Evolutionary conservation across 2,329 filamentous ascomycete genomes (phyloP).

Genomic region (Fusarium vanettenii): DNA sequence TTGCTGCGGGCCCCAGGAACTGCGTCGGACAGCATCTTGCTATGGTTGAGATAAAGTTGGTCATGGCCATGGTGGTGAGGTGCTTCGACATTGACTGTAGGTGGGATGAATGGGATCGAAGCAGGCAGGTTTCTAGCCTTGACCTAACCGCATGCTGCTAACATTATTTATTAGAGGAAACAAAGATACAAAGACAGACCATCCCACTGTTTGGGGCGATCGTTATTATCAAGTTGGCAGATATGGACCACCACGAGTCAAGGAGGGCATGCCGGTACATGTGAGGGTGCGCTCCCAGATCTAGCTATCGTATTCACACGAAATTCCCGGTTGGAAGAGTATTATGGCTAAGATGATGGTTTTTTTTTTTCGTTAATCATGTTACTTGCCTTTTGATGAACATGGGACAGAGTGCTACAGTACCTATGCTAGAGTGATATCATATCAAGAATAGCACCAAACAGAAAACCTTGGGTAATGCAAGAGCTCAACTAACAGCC

Average conservation of each 20-base stretch:
- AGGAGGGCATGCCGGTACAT: conserved; percentile 54
- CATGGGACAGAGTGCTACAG: not conserved
- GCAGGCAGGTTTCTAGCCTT: conserved; percentile 2
- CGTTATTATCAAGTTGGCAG: conserved; percentile 53
- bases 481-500: not conserved
- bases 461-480: not conserved
- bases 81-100: conserved; percentile 32
- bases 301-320: not conserved
- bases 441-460: not conserved
- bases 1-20: conserved; percentile 63
- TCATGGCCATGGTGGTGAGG: conserved; percentile 17
- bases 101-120: conserved; percentile 34
- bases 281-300: conserved; percentile 23
- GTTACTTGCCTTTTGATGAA: not conserved
- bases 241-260: conserved; percentile 46
- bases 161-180: not conserved
- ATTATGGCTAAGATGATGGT: not conserved
- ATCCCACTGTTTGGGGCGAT: conserved; percentile 47
- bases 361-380: not conserved
- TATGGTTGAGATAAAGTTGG: conserved; percentile 50
- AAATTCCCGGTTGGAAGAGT: not conserved
- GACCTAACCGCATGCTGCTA: not conserved
- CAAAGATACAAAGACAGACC: not conserved
- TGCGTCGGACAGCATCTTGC: conserved; percentile 69
- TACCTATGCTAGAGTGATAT: not conserved